Percentiles rank a stretch among this genome's conserved stretches.
phyloP scores from a whole-genome alignment of 139 green algal genomes.

The Chlorella sorokiniana region DNA sequence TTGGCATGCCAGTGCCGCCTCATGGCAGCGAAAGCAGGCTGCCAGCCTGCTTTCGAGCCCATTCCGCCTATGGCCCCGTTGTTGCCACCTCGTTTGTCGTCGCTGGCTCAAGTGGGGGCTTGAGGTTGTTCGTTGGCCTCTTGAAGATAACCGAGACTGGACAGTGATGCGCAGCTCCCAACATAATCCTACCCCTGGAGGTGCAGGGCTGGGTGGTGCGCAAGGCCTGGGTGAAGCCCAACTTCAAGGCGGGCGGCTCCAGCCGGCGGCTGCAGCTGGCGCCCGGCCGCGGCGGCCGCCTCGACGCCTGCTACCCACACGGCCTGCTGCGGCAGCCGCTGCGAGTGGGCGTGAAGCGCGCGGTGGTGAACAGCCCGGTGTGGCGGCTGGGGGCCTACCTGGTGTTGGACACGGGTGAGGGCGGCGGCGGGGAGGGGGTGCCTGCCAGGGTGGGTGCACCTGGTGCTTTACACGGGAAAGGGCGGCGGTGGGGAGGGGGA shows the following conservation, averaged over 20 bases:
- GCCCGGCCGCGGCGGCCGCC: neutral
- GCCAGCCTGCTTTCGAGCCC: neutral
- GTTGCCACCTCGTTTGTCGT: no score
- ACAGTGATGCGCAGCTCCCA: no score
- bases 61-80: no score
- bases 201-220: slow-evolving; percentile 9
- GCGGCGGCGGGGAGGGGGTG: no score
- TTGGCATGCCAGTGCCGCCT: neutral
- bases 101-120: no score
- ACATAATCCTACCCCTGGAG: no score
- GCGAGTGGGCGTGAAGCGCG: slow-evolving; percentile 7
- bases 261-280: slow-evolving; percentile 8
- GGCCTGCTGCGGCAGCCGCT: slow-evolving; percentile 27
- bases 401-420: slow-evolving; percentile 33
- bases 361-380: neutral
- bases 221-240: slow-evolving; percentile 27
- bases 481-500: no score
- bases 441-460: no score
- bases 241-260: slow-evolving; percentile 29
- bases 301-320: slow-evolving; percentile 4
- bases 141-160: no score
- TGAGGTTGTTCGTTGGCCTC: no score
- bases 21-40: neutral
- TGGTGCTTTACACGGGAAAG: no score
- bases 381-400: slow-evolving; percentile 34